Base-by-base conservation (phyloP, 2,329 filamentous ascomycete species). In the Sporothrix variecibatus region DNA sequence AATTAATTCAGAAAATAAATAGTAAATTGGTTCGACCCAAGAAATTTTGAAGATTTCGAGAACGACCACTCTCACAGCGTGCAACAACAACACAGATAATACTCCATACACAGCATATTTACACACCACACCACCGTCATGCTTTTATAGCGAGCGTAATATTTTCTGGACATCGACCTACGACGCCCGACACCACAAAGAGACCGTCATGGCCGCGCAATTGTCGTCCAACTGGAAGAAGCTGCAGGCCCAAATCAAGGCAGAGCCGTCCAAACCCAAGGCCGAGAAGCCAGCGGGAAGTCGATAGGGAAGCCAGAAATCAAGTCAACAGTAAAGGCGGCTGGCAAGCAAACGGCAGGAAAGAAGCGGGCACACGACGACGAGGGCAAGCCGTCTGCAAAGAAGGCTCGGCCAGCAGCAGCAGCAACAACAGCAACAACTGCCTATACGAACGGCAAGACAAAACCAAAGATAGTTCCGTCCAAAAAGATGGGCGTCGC, bases 161-260 rank as follows among this genome's bases (percentile, higher is more conserved):
- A 65, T 9, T 12, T 9, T 15, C 12, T 3, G 17, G 28, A 3
- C 60, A 17, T 12, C 46, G 67, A 46, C 64, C 26, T 15, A 68
- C 28, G 17, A 20, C 11, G 34, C 68, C 51, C 51, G 12, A 62
- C 69, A 3, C 23, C 51, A 56, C 40, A 40, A 12, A 40, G 3
- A 20, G 60, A 23, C 28, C n/a, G 38, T 34, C 56, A 86, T 86
- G 85, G 82, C 84, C 51, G 81, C 81, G 51, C 84, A 84, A 78
- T 82, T 91, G 46, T 92, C 90, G 15, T 90, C 88, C 72, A 95
- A 95, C 81, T 95, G 93, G 93, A 94, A 94, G 83, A 92, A 88
- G 83, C 86, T 95, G 72, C 92, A 94, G 83, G 87, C 88, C 77
- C 87, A 87, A 78, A 83, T 90, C 78, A 86, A 88, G 79, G 80